These are phyloP conservation scores for Tuber aestivum DNA, from an alignment of 495 filamentous ascomycete genomes.

Conservation along the genomic window DNA sequence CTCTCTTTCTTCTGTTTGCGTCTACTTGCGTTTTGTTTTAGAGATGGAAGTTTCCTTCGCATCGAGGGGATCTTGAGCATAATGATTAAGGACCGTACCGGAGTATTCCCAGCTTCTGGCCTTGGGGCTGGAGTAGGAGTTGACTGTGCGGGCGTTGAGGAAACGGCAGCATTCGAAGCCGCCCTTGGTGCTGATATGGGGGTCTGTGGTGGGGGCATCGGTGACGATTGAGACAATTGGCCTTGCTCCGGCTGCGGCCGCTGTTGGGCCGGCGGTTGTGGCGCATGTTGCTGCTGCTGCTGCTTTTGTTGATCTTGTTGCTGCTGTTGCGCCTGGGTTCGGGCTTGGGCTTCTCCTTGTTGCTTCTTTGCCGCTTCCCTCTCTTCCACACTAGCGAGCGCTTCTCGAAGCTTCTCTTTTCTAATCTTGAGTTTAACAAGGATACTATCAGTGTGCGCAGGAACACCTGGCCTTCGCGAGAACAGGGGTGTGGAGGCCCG, in stretches of 20 bases:
- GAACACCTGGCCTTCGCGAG: constrained; percentile 30
- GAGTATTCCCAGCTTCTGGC: neutral
- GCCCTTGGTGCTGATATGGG: neutral
- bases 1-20: constrained; percentile 1
- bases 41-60: constrained; percentile 35
- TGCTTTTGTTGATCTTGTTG: constrained; percentile 44
- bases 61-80: constrained; percentile 22
- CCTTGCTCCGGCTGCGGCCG: constrained; percentile 9
- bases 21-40: constrained; percentile 14
- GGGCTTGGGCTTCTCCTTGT: constrained; percentile 37
- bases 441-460: constrained; percentile 34
- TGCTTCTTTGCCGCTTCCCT: constrained; percentile 45
- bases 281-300: constrained; percentile 27
- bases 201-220: constrained; percentile 10
- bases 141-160: constrained; percentile 43
- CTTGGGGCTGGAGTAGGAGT: constrained; percentile 38
- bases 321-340: constrained; percentile 45
- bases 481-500: constrained; percentile 13
- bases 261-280: constrained; percentile 23
- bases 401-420: constrained; percentile 57
- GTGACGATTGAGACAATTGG: constrained; percentile 15
- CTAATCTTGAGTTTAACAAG: constrained; percentile 67
- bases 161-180: constrained; percentile 2
- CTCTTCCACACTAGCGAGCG: constrained; percentile 49
- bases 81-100: neutral